Evolutionary conservation across 2,329 filamentous ascomycete species (phyloP).

Genomic region (Calonectria henricotiae): DNA sequence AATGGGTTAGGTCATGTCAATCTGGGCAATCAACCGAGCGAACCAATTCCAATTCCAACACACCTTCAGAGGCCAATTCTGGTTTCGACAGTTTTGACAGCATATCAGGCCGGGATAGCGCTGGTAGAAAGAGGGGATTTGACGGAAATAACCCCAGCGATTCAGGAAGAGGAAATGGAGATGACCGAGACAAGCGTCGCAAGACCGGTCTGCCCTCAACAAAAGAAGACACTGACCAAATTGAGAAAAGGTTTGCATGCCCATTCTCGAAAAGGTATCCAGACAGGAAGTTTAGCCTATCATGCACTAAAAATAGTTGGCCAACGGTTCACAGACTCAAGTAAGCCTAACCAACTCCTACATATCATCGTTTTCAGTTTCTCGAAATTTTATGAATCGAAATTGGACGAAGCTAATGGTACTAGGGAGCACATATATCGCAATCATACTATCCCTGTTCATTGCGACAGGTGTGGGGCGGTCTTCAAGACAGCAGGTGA

Average conservation of each 20-base stretch:
- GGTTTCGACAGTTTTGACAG: not conserved
- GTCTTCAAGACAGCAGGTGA: slow-evolving; percentile 24
- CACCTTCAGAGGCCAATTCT: not conserved
- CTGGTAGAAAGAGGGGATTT: slow-evolving; percentile 37
- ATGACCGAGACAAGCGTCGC: slow-evolving; percentile 41
- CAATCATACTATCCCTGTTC: slow-evolving; percentile 27
- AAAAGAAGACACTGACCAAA: not conserved
- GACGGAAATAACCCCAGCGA: slow-evolving; percentile 21
- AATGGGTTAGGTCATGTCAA: slow-evolving; percentile 36
- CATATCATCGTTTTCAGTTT: not conserved
- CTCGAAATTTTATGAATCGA: not conserved
- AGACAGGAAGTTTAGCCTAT: slow-evolving; percentile 3
- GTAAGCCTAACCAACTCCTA: not conserved
- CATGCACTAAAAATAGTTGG: slow-evolving; percentile 34
- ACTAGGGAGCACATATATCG: slow-evolving; percentile 42
- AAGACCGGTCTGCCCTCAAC: slow-evolving; percentile 18
- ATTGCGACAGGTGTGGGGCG: slow-evolving; percentile 38
- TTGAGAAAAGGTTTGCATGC: slow-evolving; percentile 32
- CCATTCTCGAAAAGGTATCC: slow-evolving; percentile 41
- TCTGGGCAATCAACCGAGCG: not conserved
- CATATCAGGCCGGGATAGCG: not conserved
- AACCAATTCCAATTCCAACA: not conserved
- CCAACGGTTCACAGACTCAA: slow-evolving; percentile 39
- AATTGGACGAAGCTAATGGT: not conserved
- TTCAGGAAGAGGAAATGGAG: slow-evolving; percentile 33